Evolutionary conservation across 768 basidiomycete species (phyloP), one percentile per base, ranked within the genome.

Genomic region (Cyclocybe cylindracea): DNA sequence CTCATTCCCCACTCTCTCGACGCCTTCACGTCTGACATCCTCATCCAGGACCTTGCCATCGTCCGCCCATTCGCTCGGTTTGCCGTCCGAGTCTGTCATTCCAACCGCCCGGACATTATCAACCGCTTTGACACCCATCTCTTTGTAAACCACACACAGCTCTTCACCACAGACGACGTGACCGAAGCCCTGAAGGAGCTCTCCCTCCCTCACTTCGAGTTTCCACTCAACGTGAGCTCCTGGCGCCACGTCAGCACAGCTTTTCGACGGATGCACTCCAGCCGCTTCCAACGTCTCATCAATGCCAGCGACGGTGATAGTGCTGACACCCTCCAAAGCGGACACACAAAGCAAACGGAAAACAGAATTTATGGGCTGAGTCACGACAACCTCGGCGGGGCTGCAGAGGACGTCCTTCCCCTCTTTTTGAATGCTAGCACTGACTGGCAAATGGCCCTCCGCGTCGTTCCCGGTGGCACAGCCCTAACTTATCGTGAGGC

Each of bases 361-460:
- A 64, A 66, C 32, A 13, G 46, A 0, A 32, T 65, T 1, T 70
- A 72, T 59, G 69, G 68, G 0, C 39, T 70, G 0, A 64, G 61
- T n/a, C 45, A 58, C 0, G 60, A 68, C 13, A 46, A 63, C 1
- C 40, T 67, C 1, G 13, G 43, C 18, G 63, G 65, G 2, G 59
- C 45, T 1, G 0, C 62, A 1, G 66, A 70, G 44, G 65, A 70
- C 37, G 40, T 66, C 0, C 44, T 71, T 2, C 60, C 54, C 0
- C 46, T 60, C n/a, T n/a, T n/a, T n/a, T n/a, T n/a, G n/a, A n/a
- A n/a, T n/a, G n/a, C n/a, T n/a, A n/a, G n/a, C n/a, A 58, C 39
- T 0, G 51, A 57, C 6, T 66, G 67, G 66, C 66, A 67, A 39
- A 41, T 39, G 1, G 52, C 47, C 2, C 47, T 53, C 14, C 36